Base-by-base conservation (phyloP, 176 grass and related monocot genomes). In the Bothriochloa decipiens region DNA sequence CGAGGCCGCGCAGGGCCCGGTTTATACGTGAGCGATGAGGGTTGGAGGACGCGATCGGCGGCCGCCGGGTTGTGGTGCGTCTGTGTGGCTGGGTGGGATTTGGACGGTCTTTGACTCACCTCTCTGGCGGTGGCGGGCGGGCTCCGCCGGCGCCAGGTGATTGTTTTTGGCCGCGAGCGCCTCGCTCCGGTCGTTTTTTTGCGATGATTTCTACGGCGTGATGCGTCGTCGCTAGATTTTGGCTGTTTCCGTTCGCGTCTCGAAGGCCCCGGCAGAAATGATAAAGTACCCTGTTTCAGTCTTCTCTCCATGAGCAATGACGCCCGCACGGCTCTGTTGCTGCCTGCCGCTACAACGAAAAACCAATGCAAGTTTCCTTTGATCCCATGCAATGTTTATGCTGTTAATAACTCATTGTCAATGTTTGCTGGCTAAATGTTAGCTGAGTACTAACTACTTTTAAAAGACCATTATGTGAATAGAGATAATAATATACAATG, bases 91-190 rank as follows among this genome's bases (percentile, higher is more conserved):
- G 57, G 57, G 57, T 60, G 57, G 57, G 57, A 60, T 60, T 63
- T 63, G 60, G 74, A 15, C 57, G 68, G 45, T 40, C 8, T 52
- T 79, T 79, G 42, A 42, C 67, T 26, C 45, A 65, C 53, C 20
- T 57, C 18, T 18, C 17, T 57, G 17, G 68, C 49, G 2, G 5
- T 40, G 52, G 77, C 55, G 42, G 17, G 67, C n/a, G 65, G 17
- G 53, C 32, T 17, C 12, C 65, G 47, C 72, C 17, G 29, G 41
- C 65, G 47, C 72, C 17, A n/a, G 41, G 53, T 0, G 53, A 39
- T 14, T 45, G 40, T n/a, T 53, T 78, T 83, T 72, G 42, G 70
- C 23, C 77, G 45, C 70, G n/a, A 28, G 14, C 41, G 37, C 22
- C 11, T 5, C 20, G 58, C 64, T 4, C 46, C 14, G 28, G 42